These are phyloP conservation scores for Diplosphaera chodatii DNA, from an alignment of 139 green algal genomes.

Conservation along the genomic window DNA sequence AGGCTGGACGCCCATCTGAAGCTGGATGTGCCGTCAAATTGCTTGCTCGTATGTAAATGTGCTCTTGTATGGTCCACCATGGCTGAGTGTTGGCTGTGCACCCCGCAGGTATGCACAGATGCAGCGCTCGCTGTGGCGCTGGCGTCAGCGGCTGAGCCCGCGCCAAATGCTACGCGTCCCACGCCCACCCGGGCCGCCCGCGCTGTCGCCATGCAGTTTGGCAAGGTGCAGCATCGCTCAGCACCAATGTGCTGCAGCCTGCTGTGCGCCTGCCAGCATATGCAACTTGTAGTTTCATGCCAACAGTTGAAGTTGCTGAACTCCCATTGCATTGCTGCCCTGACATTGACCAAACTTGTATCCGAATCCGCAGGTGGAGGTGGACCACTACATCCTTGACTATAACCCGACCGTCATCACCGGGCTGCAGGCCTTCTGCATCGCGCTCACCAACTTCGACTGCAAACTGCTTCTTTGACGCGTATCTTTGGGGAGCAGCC, in stretches of 20 bases:
- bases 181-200: background rate
- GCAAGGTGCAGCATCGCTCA: slow-evolving; percentile 45
- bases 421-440: slow-evolving; percentile 85
- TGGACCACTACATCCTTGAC: slow-evolving; percentile 93
- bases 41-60: too few relatives aligned
- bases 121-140: background rate
- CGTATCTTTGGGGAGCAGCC: slow-evolving; percentile 10
- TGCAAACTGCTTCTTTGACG: slow-evolving; percentile 70
- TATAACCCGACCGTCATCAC: slow-evolving; percentile 66
- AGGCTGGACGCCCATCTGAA: too few relatives aligned
- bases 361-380: slow-evolving; percentile 35
- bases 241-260: slow-evolving; percentile 57
- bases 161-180: background rate
- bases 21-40: too few relatives aligned
- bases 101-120: background rate
- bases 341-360: too few relatives aligned
- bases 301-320: too few relatives aligned
- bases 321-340: too few relatives aligned
- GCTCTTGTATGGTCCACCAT: too few relatives aligned
- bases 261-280: slow-evolving; percentile 28
- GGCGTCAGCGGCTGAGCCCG: background rate
- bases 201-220: slow-evolving; percentile 86
- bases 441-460: slow-evolving; percentile 91
- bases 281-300: too few relatives aligned
- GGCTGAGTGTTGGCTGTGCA: too few relatives aligned